Base-by-base conservation (phyloP, 768 basidiomycete species). In the Naganishia kalamii region DNA sequence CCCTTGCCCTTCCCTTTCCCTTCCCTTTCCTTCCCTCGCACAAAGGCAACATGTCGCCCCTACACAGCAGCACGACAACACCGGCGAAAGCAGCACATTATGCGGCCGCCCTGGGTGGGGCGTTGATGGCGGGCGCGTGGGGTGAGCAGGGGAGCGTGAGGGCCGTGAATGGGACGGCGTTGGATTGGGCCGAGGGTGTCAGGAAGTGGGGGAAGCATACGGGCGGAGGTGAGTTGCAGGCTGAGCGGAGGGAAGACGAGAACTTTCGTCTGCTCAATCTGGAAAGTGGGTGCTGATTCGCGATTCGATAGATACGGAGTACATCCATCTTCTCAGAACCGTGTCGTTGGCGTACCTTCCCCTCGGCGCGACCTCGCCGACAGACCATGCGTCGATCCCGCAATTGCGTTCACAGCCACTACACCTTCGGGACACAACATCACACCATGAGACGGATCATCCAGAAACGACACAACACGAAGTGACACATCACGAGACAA, bases 191-290 rank as follows among this genome's bases (percentile, higher is more conserved):
- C 32, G 77, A 78, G 48, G 48, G 72, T 25, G 62, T 76, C 0
- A 65, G 77, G 62, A 78, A 78, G 63, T 78, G 77, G 77, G 73
- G 72, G 5, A 78, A 78, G 64, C 77, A 78, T 69, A 76, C 73
- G 11, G 74, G 71, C 30, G 77, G 75, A 43, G 69, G 75, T 76
- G 66, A 71, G 74, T 75, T 32, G 30, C 29, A 32, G 21, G 15
- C 30, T 25, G 30, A 51, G 30, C 2, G 30, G 27, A 25, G 27
- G 13, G 49, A n/a, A 21, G 63, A 48, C n/a, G 33, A 1, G 21
- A 15, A 30, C 40, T 63, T 35, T 30, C 33, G 10, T 6, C 21
- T 65, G 17, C 44, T 25, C 35, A n/a, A 30, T 59, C 6, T 48
- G n/a, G n/a, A n/a, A n/a, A n/a, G n/a, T n/a, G n/a, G n/a, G n/a